Conservation (phyloP, 2,329 filamentous ascomycete species). For the Dactylella cylindrospora region DNA sequence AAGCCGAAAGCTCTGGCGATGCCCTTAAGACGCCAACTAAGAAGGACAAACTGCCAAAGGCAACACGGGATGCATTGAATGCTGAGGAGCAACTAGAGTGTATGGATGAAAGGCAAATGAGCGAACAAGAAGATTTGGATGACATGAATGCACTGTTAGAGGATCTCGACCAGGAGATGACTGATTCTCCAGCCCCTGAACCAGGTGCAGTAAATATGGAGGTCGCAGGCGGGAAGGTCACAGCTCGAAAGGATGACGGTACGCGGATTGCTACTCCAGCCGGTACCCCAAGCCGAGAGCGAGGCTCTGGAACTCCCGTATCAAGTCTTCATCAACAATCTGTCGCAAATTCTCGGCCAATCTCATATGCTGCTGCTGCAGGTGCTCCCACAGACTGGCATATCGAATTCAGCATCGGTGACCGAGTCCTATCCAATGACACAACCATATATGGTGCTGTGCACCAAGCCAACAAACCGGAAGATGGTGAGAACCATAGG, state of each 20-base stretch:
- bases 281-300: slow-evolving; percentile 58
- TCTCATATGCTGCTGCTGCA: slow-evolving; percentile 82
- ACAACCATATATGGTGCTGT: slow-evolving; percentile 96
- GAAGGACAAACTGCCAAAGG: slow-evolving; percentile 45
- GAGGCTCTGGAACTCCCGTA: slow-evolving; percentile 54
- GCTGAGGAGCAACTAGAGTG: slow-evolving; percentile 76
- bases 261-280: slow-evolving; percentile 81
- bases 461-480: slow-evolving; percentile 56
- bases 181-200: slow-evolving; percentile 69
- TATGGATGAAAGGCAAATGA: slow-evolving; percentile 85
- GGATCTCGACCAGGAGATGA: slow-evolving; percentile 81
- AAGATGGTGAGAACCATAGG: slow-evolving; percentile 66
- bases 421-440: slow-evolving; percentile 79
- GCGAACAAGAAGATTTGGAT: slow-evolving; percentile 56
- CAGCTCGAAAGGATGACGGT: slow-evolving; percentile 87
- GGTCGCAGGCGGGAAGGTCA: slow-evolving; percentile 82
- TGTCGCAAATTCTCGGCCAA: slow-evolving; percentile 58
- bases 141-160: slow-evolving; percentile 86
- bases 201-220: slow-evolving; percentile 90
- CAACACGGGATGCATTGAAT: slow-evolving; percentile 21
- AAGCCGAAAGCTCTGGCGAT: slow-evolving; percentile 42
- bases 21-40: slow-evolving; percentile 46
- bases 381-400: slow-evolving; percentile 93
- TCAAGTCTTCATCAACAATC: slow-evolving; percentile 51
- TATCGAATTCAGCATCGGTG: slow-evolving; percentile 88